A percentile compares a stretch with the other conserved stretches of the same genome.
These are phyloP conservation scores for Meripilus lineatus DNA, from an alignment of 1,284 basidiomycete species.

Conservation along the genomic window DNA sequence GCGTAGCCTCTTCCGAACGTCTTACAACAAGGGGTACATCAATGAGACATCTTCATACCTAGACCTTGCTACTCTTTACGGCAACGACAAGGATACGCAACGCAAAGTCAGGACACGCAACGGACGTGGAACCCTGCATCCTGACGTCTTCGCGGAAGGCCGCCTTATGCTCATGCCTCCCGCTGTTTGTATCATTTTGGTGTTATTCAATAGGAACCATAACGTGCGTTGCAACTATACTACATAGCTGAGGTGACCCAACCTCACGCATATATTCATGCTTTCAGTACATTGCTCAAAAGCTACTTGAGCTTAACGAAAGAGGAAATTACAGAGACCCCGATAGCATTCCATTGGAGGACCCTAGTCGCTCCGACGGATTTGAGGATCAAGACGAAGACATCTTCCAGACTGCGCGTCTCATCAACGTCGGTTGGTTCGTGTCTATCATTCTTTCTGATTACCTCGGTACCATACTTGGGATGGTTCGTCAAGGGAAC, in stretches of 20 bases:
- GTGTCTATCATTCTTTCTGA: slow-evolving; percentile 68
- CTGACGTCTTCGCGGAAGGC: slow-evolving; percentile 75
- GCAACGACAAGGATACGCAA: slow-evolving; percentile 57
- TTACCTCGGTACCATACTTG: slow-evolving; percentile 70
- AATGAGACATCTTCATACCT: slow-evolving; percentile 88
- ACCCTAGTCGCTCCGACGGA: slow-evolving; percentile 29
- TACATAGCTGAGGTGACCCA: not conserved
- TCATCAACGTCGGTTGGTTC: slow-evolving; percentile 59
- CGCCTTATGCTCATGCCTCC: slow-evolving; percentile 78
- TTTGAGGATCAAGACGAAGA: slow-evolving; percentile 71
- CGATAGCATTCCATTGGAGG: slow-evolving; percentile 28
- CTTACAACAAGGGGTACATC: slow-evolving; percentile 57
- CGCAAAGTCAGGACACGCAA: slow-evolving; percentile 56
- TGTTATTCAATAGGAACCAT: slow-evolving; percentile 83
- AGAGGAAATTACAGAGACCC: slow-evolving; percentile 55
- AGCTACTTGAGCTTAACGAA: slow-evolving; percentile 77
- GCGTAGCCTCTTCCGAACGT: slow-evolving; percentile 66
- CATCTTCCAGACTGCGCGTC: slow-evolving; percentile 73
- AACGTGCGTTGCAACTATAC: slow-evolving; percentile 49
- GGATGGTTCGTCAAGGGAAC: slow-evolving; percentile 54
- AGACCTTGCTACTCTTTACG: slow-evolving; percentile 79
- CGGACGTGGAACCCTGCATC: slow-evolving; percentile 61
- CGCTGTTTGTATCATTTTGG: slow-evolving; percentile 62
- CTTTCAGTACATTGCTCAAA: slow-evolving; percentile 70
- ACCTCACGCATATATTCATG: not conserved